These are phyloP conservation scores for Moesziomyces sp. DNA, from an alignment of 1,284 basidiomycete genomes.

Conservation along the genomic window DNA sequence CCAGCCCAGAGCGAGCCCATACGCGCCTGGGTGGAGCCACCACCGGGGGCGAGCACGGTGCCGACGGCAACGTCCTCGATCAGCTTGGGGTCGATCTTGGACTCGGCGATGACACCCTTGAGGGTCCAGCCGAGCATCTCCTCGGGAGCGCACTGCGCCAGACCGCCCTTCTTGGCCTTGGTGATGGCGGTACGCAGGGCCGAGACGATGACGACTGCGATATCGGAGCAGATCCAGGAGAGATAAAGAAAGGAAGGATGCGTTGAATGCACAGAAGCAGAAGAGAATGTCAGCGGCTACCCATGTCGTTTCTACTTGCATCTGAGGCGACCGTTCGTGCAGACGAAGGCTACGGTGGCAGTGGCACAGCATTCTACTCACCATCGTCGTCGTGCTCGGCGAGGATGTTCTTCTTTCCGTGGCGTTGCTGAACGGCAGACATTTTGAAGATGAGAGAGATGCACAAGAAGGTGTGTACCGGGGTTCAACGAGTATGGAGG, in stretches of 20 bases:
- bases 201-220: slow-evolving; percentile 82
- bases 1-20: slow-evolving; percentile 94
- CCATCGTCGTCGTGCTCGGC: slow-evolving; percentile 66
- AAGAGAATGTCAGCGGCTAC: background rate
- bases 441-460: slow-evolving; percentile 18
- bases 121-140: slow-evolving; percentile 81
- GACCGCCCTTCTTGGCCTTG: slow-evolving; percentile 90
- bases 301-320: too few species aligned
- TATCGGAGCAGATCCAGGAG: too few species aligned
- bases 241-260: background rate
- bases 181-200: slow-evolving; percentile 90
- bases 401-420: slow-evolving; percentile 62
- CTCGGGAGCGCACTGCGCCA: slow-evolving; percentile 85
- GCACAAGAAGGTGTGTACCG: background rate
- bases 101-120: slow-evolving; percentile 66
- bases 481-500: background rate
- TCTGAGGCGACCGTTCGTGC: background rate
- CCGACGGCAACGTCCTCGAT: slow-evolving; percentile 83
- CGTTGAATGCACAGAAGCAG: background rate
- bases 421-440: slow-evolving; percentile 41
- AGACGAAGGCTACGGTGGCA: too few species aligned
- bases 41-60: slow-evolving; percentile 90
- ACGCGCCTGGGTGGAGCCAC: slow-evolving; percentile 88
- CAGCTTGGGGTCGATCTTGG: slow-evolving; percentile 79
- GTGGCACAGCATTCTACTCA: slow-evolving; percentile 24